Evolutionary conservation across 2,329 filamentous ascomycete species (phyloP).

Genomic region (Rhinocladiella similis): DNA sequence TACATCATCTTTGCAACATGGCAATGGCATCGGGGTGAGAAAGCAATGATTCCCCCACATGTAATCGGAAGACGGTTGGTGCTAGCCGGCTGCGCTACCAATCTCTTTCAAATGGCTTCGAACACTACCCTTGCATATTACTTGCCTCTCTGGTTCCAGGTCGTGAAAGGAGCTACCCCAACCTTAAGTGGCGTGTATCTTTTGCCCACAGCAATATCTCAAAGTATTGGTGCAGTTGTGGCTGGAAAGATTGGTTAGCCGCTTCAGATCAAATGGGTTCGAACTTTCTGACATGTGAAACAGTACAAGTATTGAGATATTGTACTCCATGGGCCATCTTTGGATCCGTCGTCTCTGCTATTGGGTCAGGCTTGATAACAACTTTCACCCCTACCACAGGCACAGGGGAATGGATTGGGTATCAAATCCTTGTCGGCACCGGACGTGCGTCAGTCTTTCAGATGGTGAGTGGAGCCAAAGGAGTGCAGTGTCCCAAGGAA

Average conservation of each 20-base stretch:
- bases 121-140: conserved; percentile 30
- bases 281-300: not conserved
- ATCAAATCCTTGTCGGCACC: conserved; percentile 32
- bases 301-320: conserved; percentile 28
- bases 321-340: conserved; percentile 31
- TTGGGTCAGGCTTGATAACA: conserved; percentile 31
- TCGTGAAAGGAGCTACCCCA: conserved; percentile 28
- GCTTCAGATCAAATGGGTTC: not conserved
- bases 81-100: conserved; percentile 19
- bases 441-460: conserved; percentile 31
- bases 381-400: conserved; percentile 29
- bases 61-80: conserved; percentile 27
- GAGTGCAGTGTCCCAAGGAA: not conserved
- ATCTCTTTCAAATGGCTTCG: conserved; percentile 23
- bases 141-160: conserved; percentile 33
- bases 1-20: conserved; percentile 35
- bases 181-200: conserved; percentile 28
- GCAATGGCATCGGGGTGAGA: conserved; percentile 26
- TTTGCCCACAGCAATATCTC: conserved; percentile 27
- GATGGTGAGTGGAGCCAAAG: conserved; percentile 10
- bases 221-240: conserved; percentile 20
- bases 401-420: conserved; percentile 34
- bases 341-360: conserved; percentile 26
- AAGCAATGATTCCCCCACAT: conserved; percentile 29
- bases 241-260: conserved; percentile 20